These are phyloP conservation scores for Chrysanthemum makinoi DNA, from an alignment of 129 eudicot species.

Conservation along the genomic window DNA sequence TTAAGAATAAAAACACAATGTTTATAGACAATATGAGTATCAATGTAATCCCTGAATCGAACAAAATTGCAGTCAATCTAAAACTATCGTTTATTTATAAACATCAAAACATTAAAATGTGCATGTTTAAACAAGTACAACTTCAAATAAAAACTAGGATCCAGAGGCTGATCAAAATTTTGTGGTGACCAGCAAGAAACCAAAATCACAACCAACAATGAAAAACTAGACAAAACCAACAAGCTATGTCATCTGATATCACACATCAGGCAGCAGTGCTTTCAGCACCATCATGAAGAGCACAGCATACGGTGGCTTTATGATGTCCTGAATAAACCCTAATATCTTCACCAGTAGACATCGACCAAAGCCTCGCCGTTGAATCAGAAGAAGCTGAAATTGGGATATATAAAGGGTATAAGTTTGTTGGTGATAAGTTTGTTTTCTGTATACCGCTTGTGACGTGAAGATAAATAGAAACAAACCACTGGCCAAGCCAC, in stretches of 20 bases:
- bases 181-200: slow-evolving; percentile 4
- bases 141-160: background rate
- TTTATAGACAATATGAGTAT: no score
- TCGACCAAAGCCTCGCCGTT: slow-evolving; percentile 92
- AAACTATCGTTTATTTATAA: no score
- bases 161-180: background rate
- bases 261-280: slow-evolving; percentile 39
- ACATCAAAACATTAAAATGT: background rate
- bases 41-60: no score
- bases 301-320: slow-evolving; percentile 90
- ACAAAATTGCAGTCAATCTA: no score
- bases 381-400: slow-evolving; percentile 93
- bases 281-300: slow-evolving; percentile 95
- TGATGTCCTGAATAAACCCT: slow-evolving; percentile 83
- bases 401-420: background rate
- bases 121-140: background rate
- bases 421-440: background rate
- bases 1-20: no score
- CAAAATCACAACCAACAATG: background rate
- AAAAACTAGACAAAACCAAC: slow-evolving; percentile 2
- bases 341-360: slow-evolving; percentile 80
- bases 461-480: background rate
- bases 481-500: background rate
- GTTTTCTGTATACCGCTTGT: background rate
- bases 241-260: background rate